Percentiles rank a stretch among this genome's conserved stretches.
phyloP scores from a whole-genome alignment of 805 yeast species.

The Candida odintsovae region DNA sequence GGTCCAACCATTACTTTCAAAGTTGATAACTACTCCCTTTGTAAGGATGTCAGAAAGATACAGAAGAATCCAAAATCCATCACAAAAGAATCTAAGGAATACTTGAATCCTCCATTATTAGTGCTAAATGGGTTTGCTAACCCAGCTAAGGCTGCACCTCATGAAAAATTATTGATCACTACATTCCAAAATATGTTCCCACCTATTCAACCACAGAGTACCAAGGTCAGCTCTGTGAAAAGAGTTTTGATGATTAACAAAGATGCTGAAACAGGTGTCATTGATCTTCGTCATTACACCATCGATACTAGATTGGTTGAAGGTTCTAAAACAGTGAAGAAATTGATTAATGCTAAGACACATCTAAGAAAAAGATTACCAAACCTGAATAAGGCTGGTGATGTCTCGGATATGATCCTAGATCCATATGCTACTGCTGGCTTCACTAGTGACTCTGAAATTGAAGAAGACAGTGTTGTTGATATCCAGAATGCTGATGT shows the following conservation, averaged over 20 bases:
- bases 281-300: conserved; percentile 85
- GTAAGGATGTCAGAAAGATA: conserved; percentile 69
- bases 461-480: conserved; percentile 85
- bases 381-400: conserved; percentile 46
- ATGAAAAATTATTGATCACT: conserved; percentile 79
- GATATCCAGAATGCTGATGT: conserved; percentile 38
- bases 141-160: conserved; percentile 54
- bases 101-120: conserved; percentile 75
- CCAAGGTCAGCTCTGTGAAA: conserved; percentile 67
- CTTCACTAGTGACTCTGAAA: conserved; percentile 86
- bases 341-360: conserved; percentile 20
- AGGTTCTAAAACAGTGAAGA: conserved; percentile 28
- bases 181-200: conserved; percentile 96
- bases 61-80: conserved; percentile 76
- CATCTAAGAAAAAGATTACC: conserved; percentile 21
- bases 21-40: conserved; percentile 69
- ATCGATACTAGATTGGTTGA: conserved; percentile 84
- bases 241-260: conserved; percentile 82
- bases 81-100: conserved; percentile 55
- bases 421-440: conserved; percentile 81
- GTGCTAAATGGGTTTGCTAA: conserved; percentile 87
- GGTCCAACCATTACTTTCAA: conserved; percentile 92
- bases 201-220: conserved; percentile 80
- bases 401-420: conserved; percentile 75
- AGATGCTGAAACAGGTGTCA: conserved; percentile 60